These are phyloP conservation scores for Diaporthe destruens DNA, from an alignment of 2,329 filamentous ascomycete genomes.

Conservation along the genomic window DNA sequence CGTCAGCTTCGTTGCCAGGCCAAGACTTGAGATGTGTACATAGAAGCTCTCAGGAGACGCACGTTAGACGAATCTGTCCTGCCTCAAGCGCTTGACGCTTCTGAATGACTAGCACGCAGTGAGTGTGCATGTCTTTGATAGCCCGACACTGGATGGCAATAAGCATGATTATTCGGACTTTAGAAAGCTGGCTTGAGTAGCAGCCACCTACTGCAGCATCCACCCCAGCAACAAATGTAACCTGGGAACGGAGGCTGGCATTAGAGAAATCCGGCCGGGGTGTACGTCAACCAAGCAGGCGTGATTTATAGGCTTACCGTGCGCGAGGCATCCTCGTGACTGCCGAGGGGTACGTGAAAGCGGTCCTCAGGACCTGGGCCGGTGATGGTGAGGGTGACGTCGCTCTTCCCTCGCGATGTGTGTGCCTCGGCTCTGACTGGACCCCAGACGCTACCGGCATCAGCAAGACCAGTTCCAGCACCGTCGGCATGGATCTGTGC, in stretches of 20 bases:
- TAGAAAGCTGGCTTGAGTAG: neutral
- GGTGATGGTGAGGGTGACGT: constrained; percentile 30
- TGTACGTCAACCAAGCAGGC: neutral
- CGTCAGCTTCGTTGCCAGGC: neutral
- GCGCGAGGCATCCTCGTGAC: constrained; percentile 20
- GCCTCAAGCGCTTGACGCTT: constrained; percentile 14
- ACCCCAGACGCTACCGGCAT: constrained; percentile 1
- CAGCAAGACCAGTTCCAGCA: neutral
- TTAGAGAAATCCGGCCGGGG: neutral
- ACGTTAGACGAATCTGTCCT: constrained; percentile 19
- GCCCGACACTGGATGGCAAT: constrained; percentile 28
- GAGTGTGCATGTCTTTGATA: constrained; percentile 12
- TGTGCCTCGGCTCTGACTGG: neutral
- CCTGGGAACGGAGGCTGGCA: neutral
- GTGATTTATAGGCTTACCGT: constrained; percentile 9
- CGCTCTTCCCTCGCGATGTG: neutral
- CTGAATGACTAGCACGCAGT: neutral
- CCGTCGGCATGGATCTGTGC: neutral
- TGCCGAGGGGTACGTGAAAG: constrained; percentile 6
- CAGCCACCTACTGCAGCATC: constrained; percentile 32
- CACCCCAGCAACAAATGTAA: constrained; percentile 26
- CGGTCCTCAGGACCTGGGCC: constrained; percentile 26
- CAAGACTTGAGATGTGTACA: neutral
- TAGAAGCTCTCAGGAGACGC: neutral
- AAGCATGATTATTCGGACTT: neutral